Evolutionary conservation across 495 filamentous ascomycete species (phyloP), one percentile per base, ranked within the genome.

Genomic region (Penicillium cinerascens): DNA sequence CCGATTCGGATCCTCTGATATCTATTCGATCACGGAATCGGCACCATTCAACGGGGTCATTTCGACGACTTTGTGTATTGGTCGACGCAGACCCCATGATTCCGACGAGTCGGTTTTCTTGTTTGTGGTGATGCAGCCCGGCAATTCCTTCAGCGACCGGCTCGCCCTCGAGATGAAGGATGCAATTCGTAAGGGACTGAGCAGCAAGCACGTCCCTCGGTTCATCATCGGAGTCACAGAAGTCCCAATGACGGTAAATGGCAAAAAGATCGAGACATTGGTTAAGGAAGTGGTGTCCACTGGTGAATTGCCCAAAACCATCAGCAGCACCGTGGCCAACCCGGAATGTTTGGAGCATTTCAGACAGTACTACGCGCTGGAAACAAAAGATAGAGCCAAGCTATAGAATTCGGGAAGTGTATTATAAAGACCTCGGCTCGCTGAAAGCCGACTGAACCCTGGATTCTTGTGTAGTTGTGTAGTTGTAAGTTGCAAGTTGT

Each of bases 181-280:
- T 36, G 75, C 76, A 13, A 89, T 91, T 56, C 70, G 70, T 23
- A 73, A 61, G 46, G 82, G 82, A 53, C 65, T 82, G 62, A 86
- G 82, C 44, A 82, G 79, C 67, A 68, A 86, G 46, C 86, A 89
- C 71, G 83, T 89, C 26, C 87, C 87, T 17, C 82, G 75, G 55
- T 88, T 81, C 58, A 73, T 91, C 35, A 87, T 89, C 70, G 82
- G 87, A 68, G 87, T 83, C 21, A 76, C 77, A 3, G 87, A 86
- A 49, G 86, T 91, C 61, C 87, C 87, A 27, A 86, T 81, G 3
- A 91, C 87, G 4, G 79, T 90, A 41, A 91, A 90, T 65, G 65
- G 85, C n/a, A 91, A 91, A 57, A 91, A 89, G 63, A 84, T 91
- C 11, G 87, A 91, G 62, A 63, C 88, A 22, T 84, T 87, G 11